Evolutionary conservation across 129 eudicot genomes (phyloP).

Genomic region (Lactuca saligna): DNA sequence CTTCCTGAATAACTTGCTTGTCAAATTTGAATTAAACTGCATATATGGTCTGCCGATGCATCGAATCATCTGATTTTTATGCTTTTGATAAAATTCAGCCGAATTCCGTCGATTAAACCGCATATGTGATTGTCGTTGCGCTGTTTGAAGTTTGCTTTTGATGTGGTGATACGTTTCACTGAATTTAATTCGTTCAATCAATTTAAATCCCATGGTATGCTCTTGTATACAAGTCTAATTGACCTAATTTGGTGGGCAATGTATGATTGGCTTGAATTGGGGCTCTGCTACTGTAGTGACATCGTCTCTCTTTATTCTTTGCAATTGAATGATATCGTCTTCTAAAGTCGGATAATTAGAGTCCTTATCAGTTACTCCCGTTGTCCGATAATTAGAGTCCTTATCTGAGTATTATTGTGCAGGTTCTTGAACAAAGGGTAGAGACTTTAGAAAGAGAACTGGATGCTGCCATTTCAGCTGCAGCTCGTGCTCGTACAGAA

Average conservation of each 20-base stretch:
- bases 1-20: background rate
- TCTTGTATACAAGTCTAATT: conserved; percentile 10
- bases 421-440: conserved; percentile 96
- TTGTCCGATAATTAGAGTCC: too few relatives aligned
- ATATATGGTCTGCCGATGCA: background rate
- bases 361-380: too few relatives aligned
- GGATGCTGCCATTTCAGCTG: conserved; percentile 91
- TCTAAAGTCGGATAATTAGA: conserved; percentile 1
- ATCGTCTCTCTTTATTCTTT: background rate
- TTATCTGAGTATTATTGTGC: background rate
- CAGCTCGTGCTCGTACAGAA: conserved; percentile 88
- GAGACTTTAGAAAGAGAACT: conserved; percentile 84
- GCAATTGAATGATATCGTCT: background rate
- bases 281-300: background rate
- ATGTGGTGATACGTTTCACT: conserved; percentile 1
- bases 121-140: background rate
- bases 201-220: background rate
- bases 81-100: conserved; percentile 2
- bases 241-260: conserved; percentile 20
- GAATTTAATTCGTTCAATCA: background rate
- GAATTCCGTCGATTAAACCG: background rate
- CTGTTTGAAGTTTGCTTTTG: background rate
- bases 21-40: background rate
- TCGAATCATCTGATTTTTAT: background rate
- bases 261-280: background rate